These are phyloP conservation scores for Voacanga thouarsii DNA, from an alignment of 257 asterid species.

Conservation along the genomic window DNA sequence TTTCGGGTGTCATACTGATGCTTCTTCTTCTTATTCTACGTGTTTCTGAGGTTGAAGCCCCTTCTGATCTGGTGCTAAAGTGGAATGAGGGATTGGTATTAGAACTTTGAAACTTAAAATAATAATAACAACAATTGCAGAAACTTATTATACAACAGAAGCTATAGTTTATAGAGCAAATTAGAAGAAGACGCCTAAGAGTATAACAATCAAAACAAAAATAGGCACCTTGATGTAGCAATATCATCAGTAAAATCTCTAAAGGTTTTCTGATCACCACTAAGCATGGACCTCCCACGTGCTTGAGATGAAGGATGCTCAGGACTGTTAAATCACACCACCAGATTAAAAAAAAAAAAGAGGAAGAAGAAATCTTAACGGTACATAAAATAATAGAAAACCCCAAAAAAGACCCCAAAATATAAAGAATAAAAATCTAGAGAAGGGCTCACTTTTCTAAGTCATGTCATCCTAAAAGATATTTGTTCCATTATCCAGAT, in stretches of 20 bases:
- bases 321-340: slow-evolving; percentile 55
- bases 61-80: slow-evolving; percentile 69
- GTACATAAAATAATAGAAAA: neutral
- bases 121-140: neutral
- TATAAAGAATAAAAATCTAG: neutral
- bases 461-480: neutral
- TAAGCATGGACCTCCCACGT: slow-evolving; percentile 83
- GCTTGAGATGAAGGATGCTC: slow-evolving; percentile 82
- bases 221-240: slow-evolving; percentile 60
- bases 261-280: slow-evolving; percentile 65
- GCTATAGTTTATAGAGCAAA: neutral
- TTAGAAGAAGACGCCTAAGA: neutral
- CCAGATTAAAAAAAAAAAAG: neutral
- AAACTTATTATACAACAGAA: neutral
- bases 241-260: slow-evolving; percentile 53
- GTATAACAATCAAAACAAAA: slow-evolving; percentile 9
- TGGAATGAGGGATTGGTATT: neutral
- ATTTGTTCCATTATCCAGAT: neutral
- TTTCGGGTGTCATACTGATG: slow-evolving; percentile 95
- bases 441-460: neutral
- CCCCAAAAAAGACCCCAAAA: neutral
- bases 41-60: slow-evolving; percentile 73
- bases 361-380: neutral
- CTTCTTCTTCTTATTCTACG: slow-evolving; percentile 90
- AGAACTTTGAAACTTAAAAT: neutral